phyloP scores from a whole-genome alignment of 495 filamentous ascomycete genomes.

The Aspergillus taichungensis region DNA sequence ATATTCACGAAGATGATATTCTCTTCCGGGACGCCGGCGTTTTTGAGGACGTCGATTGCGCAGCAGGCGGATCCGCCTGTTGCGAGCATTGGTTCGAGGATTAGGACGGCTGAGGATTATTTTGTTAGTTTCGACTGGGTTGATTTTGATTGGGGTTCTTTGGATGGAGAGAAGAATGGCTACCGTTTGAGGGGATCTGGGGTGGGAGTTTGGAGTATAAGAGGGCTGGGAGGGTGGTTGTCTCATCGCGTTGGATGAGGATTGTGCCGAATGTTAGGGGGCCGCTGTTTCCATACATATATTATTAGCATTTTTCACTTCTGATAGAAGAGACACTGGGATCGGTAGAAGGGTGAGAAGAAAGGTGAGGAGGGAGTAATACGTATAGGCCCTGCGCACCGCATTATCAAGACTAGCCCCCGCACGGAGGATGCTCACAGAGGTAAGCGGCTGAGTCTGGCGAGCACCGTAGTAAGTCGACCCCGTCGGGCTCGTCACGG shows the following conservation, averaged over 20 bases:
- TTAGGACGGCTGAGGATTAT: too few relatives aligned
- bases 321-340: too few relatives aligned
- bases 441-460: constrained; percentile 1
- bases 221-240: constrained; percentile 4
- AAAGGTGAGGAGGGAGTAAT: neutral
- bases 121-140: too few relatives aligned
- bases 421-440: constrained; percentile 11
- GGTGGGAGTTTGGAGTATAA: constrained; percentile 11
- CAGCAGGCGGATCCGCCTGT: constrained; percentile 12
- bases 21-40: constrained; percentile 7
- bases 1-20: constrained; percentile 13
- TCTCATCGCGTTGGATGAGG: constrained; percentile 11
- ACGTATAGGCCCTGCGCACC: constrained; percentile 7
- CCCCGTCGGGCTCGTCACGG: constrained; percentile 6
- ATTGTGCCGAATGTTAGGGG: constrained; percentile 9
- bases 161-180: neutral
- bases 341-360: too few relatives aligned
- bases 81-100: constrained; percentile 13
- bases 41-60: constrained; percentile 9
- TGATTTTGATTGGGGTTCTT: neutral
- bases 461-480: constrained; percentile 3
- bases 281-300: neutral
- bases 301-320: neutral
- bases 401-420: constrained; percentile 9
- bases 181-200: constrained; percentile 5